A percentile compares a stretch with the other conserved stretches of the same genome.
These are phyloP conservation scores for Prinsepia uniflora DNA, from an alignment of 306 rosid species.

Conservation along the genomic window DNA sequence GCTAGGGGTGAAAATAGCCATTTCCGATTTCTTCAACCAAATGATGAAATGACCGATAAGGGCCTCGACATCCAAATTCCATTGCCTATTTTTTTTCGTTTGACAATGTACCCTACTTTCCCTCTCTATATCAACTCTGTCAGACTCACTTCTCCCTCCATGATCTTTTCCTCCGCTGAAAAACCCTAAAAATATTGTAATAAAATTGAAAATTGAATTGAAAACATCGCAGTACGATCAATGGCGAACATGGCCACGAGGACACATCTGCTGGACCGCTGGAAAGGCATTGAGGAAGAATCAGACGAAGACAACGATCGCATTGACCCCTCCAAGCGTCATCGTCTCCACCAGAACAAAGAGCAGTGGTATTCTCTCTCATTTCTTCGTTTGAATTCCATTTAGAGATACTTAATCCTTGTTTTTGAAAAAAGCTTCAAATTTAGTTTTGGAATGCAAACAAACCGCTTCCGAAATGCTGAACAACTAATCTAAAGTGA, in stretches of 20 bases:
- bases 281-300: constrained; percentile 69
- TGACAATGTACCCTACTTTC: background rate
- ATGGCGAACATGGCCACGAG: constrained; percentile 46
- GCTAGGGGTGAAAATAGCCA: too few species aligned
- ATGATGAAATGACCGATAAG: too few species aligned
- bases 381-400: background rate
- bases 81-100: background rate
- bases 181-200: constrained; percentile 16
- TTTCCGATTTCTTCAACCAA: too few species aligned
- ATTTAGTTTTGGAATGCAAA: too few species aligned
- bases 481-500: background rate
- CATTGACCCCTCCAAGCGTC: constrained; percentile 35
- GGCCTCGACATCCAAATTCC: too few species aligned
- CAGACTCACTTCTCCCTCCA: background rate
- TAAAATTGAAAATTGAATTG: background rate
- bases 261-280: constrained; percentile 59
- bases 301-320: constrained; percentile 44
- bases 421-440: background rate
- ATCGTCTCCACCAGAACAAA: constrained; percentile 56
- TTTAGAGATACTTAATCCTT: background rate
- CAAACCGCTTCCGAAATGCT: background rate
- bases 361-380: constrained; percentile 56
- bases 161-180: background rate
- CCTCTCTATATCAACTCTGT: background rate
- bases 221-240: background rate